Percentiles rank a stretch among this genome's conserved stretches.
Evolutionary conservation across 106 monocot species (phyloP).

Genomic region (Agapanthus africanus): DNA sequence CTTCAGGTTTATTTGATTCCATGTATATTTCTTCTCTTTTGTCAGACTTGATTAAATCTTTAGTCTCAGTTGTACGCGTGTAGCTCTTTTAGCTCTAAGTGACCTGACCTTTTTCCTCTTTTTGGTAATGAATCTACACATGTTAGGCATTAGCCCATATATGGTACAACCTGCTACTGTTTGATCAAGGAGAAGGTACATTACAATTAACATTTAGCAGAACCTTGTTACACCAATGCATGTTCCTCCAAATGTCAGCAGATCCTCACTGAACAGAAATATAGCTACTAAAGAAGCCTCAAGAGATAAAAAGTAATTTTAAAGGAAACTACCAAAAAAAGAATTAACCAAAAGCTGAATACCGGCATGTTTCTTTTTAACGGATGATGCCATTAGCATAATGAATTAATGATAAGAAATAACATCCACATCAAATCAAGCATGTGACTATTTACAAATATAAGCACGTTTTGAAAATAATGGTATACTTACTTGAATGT

Average conservation of each 20-base stretch:
- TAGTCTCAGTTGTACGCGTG: too few relatives aligned
- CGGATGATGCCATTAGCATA: neutral
- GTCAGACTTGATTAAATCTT: too few relatives aligned
- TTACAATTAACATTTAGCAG: neutral
- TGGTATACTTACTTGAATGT: conserved; percentile 40
- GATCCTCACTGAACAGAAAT: neutral
- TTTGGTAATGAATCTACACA: neutral
- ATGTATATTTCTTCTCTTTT: too few relatives aligned
- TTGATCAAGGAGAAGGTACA: neutral
- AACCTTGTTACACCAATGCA: neutral
- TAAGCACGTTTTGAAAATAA: neutral
- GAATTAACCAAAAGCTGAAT: neutral
- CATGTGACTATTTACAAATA: neutral
- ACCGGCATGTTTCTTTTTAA: neutral
- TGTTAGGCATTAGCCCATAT: neutral
- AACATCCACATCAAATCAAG: neutral
- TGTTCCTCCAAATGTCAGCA: neutral
- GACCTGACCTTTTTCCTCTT: too few relatives aligned
- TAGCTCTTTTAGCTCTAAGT: too few relatives aligned
- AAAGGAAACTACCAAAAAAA: neutral
- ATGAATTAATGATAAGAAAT: neutral
- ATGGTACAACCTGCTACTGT: neutral
- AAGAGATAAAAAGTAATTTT: neutral
- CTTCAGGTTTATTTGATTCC: too few relatives aligned
- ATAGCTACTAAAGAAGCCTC: neutral